Base-by-base conservation (phyloP, 768 basidiomycete species). In the Leccinum uliginosum region DNA sequence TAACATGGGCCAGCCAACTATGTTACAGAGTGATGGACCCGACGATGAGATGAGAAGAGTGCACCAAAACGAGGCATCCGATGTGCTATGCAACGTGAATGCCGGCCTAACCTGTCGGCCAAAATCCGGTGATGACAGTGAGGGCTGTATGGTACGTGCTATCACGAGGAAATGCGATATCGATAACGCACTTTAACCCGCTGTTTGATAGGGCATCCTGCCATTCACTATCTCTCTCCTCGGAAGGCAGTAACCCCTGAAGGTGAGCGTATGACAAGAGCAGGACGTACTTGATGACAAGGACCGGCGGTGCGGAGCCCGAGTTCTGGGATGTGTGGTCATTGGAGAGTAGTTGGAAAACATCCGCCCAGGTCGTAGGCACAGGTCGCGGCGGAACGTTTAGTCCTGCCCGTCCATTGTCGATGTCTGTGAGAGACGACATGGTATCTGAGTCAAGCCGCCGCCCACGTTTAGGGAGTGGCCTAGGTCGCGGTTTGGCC, bases 251-350 rank as follows among this genome's bases (percentile, higher is more conserved):
- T n/a, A 66, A 44, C 26, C 62, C 57, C 50, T 71, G 77, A 24
- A 79, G 60, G 43, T 67, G 69, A 19, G 71, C 74, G 50, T 74
- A 79, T 9, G 78, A 73, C 58, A 67, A 49, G 32, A 79, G 60
- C 46, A 79, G 69, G 19, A 68, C 63, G 49, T 74, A 78, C 65
- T 78, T 80, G 68, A 73, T 56, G 59, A 49, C 45, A 50, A 54
- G 35, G 29, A 65, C 40, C 26, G 62, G 55, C 34, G 59, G 53
- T 53, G 43, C 49, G 19, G 56, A 50, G 49, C 46, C 34, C 27
- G 46, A 50, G 2, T 34, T 24, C 51, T 59, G 60, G 44, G 62
- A 43, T 40, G 52, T 30, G 50, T 59, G 46, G 15, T 34, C 53
- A 23, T 53, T 64, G 35, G 54, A 62, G 54, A 66, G 54, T 4